A percentile compares a stretch with the other conserved stretches of the same genome.
Conservation (phyloP, 106 monocot genomes). For the Phalaenopsis aphrodite region DNA sequence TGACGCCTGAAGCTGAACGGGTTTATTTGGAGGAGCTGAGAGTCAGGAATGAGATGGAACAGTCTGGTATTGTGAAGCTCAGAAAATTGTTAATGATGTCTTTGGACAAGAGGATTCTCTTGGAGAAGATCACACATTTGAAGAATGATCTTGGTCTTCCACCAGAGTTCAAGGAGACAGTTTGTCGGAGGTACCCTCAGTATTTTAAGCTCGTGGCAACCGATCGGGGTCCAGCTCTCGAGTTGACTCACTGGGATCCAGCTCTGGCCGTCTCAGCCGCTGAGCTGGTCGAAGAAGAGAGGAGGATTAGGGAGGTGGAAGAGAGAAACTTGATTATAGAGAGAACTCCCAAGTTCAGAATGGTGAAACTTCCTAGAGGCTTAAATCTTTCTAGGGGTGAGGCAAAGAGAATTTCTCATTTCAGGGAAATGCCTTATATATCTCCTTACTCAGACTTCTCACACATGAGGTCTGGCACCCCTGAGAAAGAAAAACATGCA, state of each 20-base stretch:
- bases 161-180: constrained; percentile 53
- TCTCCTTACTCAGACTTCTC: constrained; percentile 93
- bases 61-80: constrained; percentile 47
- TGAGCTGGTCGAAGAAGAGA: constrained; percentile 74
- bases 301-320: constrained; percentile 42
- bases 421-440: constrained; percentile 76
- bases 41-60: constrained; percentile 78
- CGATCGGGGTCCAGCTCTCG: constrained; percentile 80
- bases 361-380: constrained; percentile 75
- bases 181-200: constrained; percentile 81
- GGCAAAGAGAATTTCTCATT: constrained; percentile 59
- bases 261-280: constrained; percentile 69
- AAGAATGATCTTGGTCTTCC: constrained; percentile 79
- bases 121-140: constrained; percentile 87
- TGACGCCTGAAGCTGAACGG: constrained; percentile 71
- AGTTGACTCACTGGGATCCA: constrained; percentile 87
- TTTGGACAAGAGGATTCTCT: constrained; percentile 60
- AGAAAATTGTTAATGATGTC: constrained; percentile 97
- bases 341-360: constrained; percentile 68
- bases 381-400: constrained; percentile 82
- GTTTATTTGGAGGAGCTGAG: constrained; percentile 79
- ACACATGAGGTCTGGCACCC: constrained; percentile 42
- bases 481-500: constrained; percentile 87
- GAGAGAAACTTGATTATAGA: constrained; percentile 87
- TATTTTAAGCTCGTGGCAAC: constrained; percentile 72